Evolutionary conservation across 108 stramenopile genomes (phyloP), one percentile per base, ranked within the genome.

Genomic region (Nannochloropsis oceanica): DNA sequence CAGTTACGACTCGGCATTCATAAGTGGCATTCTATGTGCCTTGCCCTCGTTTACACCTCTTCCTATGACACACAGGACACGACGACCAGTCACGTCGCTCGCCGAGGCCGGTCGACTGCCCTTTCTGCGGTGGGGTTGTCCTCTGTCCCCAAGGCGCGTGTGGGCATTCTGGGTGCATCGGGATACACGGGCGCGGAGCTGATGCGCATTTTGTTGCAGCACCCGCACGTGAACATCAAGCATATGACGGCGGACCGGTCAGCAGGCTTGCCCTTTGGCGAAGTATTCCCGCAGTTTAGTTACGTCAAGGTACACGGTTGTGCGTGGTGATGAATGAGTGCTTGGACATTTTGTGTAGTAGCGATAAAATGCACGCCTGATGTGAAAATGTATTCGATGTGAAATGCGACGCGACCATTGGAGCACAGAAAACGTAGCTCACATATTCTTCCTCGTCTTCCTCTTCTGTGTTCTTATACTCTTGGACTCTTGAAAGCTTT

Each of bases 101-200:
- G 59, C 18, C 59, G 59, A 73, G 59, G 59, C n/a, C 59, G 59
- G 7, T n/a, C 59, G n/a, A 73, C 59, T 18, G n/a, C 59, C 9
- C n/a, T 73, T 7, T 73, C 59, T n/a, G 59, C 59, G 0, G 59
- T n/a, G 22, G 59, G 59, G 59, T 7, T 18, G 5, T 73, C 59
- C 18, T 73, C 59, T 7, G 59, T 73, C 22, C 59, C 59, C 59
- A 84, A 50, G 14, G 44, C 85, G 12, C 81, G 85, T 11, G 59
- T 90, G 27, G 90, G 87, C 22, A 86, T 90, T 42, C 84, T 90
- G 13, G 90, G 90, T 2, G 90, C 90, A 18, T 91, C 90, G 13
- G 90, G 90, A 8, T 91, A 91, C 89, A 91, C 90, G 44, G 90
- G 90, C 20, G 90, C 89, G 25, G 90, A 91, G 82, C 84, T 91